A percentile compares a stretch with the other conserved stretches of the same genome.
Conservation (phyloP, 2,329 filamentous ascomycete genomes). For the Paramyrothecium roridum region DNA sequence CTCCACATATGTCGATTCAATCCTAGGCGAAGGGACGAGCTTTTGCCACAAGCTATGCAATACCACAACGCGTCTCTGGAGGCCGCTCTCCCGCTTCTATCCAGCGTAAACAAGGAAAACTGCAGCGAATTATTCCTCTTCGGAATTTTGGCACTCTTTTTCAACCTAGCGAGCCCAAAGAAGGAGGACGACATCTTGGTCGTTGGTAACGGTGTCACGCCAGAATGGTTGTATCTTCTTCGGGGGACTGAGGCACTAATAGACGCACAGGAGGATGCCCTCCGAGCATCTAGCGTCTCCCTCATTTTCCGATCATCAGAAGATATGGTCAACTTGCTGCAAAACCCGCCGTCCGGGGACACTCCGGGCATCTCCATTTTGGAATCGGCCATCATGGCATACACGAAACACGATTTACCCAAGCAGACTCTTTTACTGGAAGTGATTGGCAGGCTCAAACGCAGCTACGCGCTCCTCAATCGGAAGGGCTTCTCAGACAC, state of each 20-base stretch:
- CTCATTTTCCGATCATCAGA: slow-evolving; percentile 5
- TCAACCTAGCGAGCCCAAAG: slow-evolving; percentile 9
- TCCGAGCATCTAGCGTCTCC: slow-evolving; percentile 3
- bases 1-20: slow-evolving; percentile 27
- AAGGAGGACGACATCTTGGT: slow-evolving; percentile 11
- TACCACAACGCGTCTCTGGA: slow-evolving; percentile 8
- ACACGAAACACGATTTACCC: neutral
- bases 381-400: slow-evolving; percentile 1
- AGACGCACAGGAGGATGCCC: slow-evolving; percentile 5
- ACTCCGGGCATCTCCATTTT: slow-evolving; percentile 1
- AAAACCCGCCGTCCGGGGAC: neutral
- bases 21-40: slow-evolving; percentile 1
- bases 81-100: slow-evolving; percentile 9
- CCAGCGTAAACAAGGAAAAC: slow-evolving; percentile 6
- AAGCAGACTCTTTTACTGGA: neutral
- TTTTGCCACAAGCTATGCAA: slow-evolving; percentile 6
- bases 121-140: slow-evolving; percentile 11
- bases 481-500: neutral
- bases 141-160: slow-evolving; percentile 10
- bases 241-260: slow-evolving; percentile 10
- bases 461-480: slow-evolving; percentile 4
- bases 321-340: neutral
- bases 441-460: slow-evolving; percentile 1
- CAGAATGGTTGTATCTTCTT: slow-evolving; percentile 12
- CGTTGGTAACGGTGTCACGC: slow-evolving; percentile 9